These are phyloP conservation scores for Hygrophorus russula DNA, from an alignment of 768 basidiomycete genomes.

Conservation along the genomic window DNA sequence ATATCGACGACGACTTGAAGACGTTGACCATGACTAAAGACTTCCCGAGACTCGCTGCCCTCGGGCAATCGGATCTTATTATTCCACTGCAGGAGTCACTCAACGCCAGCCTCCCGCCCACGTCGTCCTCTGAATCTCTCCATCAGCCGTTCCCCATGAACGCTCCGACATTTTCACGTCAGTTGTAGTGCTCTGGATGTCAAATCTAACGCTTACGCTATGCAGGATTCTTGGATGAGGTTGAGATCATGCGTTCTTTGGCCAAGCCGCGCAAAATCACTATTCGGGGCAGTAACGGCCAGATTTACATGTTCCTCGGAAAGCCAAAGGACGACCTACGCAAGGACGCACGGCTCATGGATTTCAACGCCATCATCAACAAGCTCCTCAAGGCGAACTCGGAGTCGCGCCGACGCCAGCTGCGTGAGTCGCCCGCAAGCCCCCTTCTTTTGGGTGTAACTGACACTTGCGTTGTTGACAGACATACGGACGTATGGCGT, in stretches of 20 bases:
- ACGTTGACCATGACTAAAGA: conserved; percentile 39
- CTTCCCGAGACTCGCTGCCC: conserved; percentile 41
- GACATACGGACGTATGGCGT: conserved; percentile 98
- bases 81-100: conserved; percentile 91
- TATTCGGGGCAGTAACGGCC: conserved; percentile 73
- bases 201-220: not conserved
- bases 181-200: conserved; percentile 8
- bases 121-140: conserved; percentile 43
- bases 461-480: conserved; percentile 25
- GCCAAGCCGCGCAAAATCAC: conserved; percentile 87
- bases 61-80: conserved; percentile 61
- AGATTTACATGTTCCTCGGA: conserved; percentile 81
- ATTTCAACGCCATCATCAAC: conserved; percentile 96
- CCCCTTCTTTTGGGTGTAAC: too few relatives aligned
- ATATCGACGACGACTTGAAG: conserved; percentile 27
- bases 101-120: conserved; percentile 78
- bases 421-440: conserved; percentile 48
- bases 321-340: conserved; percentile 97
- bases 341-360: conserved; percentile 96
- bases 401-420: conserved; percentile 80
- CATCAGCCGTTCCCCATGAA: conserved; percentile 76
- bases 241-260: conserved; percentile 86
- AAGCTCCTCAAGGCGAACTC: conserved; percentile 90
- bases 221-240: conserved; percentile 68
- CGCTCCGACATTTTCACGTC: conserved; percentile 70